Evolutionary conservation across 257 asterid genomes (phyloP), one percentile per base, ranked within the genome.

Genomic region (Voacanga thouarsii): DNA sequence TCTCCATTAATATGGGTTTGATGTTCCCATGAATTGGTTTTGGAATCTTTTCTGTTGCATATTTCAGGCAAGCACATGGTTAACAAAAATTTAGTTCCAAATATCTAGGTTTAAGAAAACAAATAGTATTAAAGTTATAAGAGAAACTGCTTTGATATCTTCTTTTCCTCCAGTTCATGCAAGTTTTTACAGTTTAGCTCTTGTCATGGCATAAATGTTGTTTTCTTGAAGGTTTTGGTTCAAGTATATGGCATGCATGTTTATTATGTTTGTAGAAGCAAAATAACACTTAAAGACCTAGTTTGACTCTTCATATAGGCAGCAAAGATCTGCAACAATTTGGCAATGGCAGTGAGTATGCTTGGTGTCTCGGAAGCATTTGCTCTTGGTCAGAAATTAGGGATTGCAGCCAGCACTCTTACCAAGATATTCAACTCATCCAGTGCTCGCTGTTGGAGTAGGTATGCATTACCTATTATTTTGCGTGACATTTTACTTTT

Each of bases 401-500:
- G 98, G 43, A 84, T 93, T 63, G 59, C 86, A 75, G 94, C 99
- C 49, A 75, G 79, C 77, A 93, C 96, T 76, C 87, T 96, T 79
- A 92, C 97, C 15, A 82, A 85, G 81, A 85, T 93, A 77, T 89
- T 96, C 78, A 93, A 96, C 84, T 90, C 97, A 67, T 96, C 99
- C 24, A 90, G 94, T 81, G 98, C 99, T 80, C 93, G 98, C 75
- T 96, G 97, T 87, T 96, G 99, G 99, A 96, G 98, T 83, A 96
- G 99, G 99, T 96, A 96, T 43, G 53, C 72, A 64, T 78, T 64
- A 43, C 39, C 7, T 72, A 39, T 47, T 3, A 39, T 37, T 37
- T 37, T 37, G 24, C 71, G 7, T 18, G 28, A 6, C n/a, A 37
- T 66, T 19, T 18, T 39, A 47, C 57, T 19, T 39, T 66, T 18